Percentiles rank a stretch among this genome's conserved stretches.
Evolutionary conservation across 176 grass and related monocot species (phyloP).

Genomic region (Avena insularis): DNA sequence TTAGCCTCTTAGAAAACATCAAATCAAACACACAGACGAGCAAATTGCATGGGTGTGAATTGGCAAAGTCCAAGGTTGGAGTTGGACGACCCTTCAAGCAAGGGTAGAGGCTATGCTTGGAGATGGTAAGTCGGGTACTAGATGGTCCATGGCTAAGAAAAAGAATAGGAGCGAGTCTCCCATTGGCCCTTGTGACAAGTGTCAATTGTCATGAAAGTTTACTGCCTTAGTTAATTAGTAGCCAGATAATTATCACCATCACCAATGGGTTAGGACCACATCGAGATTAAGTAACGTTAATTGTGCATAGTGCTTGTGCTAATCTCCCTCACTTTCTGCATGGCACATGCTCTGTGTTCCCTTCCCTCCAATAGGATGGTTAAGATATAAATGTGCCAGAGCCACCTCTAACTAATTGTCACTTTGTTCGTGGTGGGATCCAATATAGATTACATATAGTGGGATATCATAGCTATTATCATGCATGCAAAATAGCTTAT

Average conservation of each 20-base stretch:
- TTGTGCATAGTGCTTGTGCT: conserved; percentile 44
- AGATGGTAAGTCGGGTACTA: conserved; percentile 48
- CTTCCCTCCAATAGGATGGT: conserved; percentile 26
- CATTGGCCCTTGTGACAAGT: conserved; percentile 51
- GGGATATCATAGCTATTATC: no score
- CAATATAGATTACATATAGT: no score
- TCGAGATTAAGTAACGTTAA: conserved; percentile 6
- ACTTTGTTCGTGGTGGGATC: no score
- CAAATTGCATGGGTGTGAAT: conserved; percentile 39
- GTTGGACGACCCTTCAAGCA: conserved; percentile 64
- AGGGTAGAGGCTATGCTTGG: conserved; percentile 47
- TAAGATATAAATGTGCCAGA: no score
- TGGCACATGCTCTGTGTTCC: conserved; percentile 60
- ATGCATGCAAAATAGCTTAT: no score
- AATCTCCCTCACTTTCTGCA: conserved; percentile 57
- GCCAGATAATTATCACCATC: conserved; percentile 28
- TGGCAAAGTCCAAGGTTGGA: conserved; percentile 60
- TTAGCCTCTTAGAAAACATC: conserved; percentile 44
- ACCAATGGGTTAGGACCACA: conserved; percentile 70
- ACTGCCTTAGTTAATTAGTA: conserved; percentile 41
- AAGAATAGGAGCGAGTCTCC: conserved; percentile 14
- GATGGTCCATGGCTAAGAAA: conserved; percentile 40
- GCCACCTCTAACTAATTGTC: no score
- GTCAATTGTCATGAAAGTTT: conserved; percentile 50
- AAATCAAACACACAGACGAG: conserved; percentile 39